Evolutionary conservation across 352 stramenopile species (phyloP), one percentile per base, ranked within the genome.

Genomic region (Globisporangium acanthophoron): DNA sequence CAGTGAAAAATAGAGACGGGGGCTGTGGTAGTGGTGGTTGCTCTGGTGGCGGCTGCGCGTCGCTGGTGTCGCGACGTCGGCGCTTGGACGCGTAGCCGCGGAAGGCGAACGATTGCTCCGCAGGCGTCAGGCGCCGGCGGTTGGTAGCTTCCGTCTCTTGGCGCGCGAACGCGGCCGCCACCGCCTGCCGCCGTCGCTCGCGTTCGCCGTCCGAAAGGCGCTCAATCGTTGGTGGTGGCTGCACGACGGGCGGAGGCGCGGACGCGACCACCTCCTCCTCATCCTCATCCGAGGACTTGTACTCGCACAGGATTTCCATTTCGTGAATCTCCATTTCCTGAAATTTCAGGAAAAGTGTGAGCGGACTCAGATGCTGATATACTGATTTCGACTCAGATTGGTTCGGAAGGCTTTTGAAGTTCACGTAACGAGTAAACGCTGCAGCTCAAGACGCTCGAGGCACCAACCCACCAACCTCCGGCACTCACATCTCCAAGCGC

Each of bases 61-160:
- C 27, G 29, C 20, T 57, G 43, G 0, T 45, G 43, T n/a, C 29
- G 50, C 21, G 55, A 20, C 56, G 61, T 13, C 40, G 54, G 12
- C 64, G 60, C 59, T 80, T 79, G 13, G 59, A 39, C 21, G 53
- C n/a, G 29, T 82, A 80, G 27, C 57, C 59, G 13, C 47, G 62
- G 49, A 79, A 81, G 24, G 37, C 50, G 58, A 79, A 79, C 9
- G 52, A 33, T 5, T 35, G 44, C 35, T 67, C 64, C 9, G 67
- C 60, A 18, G 13, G 43, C 4, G 61, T 67, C 56, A 60, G 64
- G 24, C 49, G 51, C 31, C 18, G 49, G 9, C 43, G 40, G 15
- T 43, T 39, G 12, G 55, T n/a, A 35, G 40, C 39, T 24, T 9
- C 12, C 16, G 35, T 3, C 15, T 27, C 29, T 12, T 21, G 21